phyloP scores from a whole-genome alignment of 179 eudicot species.

The Patellifolia procumbens region DNA sequence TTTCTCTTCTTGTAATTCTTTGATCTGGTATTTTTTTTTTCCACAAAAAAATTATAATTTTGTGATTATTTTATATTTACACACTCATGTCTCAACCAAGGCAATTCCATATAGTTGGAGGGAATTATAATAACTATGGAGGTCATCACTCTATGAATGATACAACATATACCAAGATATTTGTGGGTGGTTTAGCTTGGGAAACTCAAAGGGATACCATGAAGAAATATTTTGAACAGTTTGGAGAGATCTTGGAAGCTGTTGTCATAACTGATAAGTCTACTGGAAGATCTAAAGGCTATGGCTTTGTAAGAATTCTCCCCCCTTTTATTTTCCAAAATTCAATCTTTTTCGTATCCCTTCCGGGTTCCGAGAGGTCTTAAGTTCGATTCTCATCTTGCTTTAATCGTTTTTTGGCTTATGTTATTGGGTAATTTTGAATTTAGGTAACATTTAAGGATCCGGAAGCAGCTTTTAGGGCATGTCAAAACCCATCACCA shows the following conservation, averaged over 20 bases:
- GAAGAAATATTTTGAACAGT: constrained; percentile 47
- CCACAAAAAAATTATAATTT: not conserved
- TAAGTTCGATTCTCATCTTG: no score
- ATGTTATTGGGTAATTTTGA: not conserved
- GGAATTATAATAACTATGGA: constrained; percentile 21
- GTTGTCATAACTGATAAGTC: constrained; percentile 47
- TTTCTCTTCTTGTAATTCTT: not conserved
- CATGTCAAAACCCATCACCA: constrained; percentile 64
- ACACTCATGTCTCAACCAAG: constrained; percentile 26
- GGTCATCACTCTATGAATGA: constrained; percentile 24
- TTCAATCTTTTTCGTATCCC: constrained; percentile 5
- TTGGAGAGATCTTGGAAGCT: constrained; percentile 56
- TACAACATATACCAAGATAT: constrained; percentile 45
- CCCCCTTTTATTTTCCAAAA: not conserved
- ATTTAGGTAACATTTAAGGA: constrained; percentile 59
- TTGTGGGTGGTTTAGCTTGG: constrained; percentile 54
- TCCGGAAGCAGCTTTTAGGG: constrained; percentile 58
- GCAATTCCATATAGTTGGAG: constrained; percentile 28
- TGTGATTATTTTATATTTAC: not conserved
- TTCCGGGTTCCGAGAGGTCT: no score
- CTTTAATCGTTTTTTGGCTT: no score
- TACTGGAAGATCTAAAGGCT: constrained; percentile 52
- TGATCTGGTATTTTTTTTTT: not conserved
- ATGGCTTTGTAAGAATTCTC: constrained; percentile 41
- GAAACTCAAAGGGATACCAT: constrained; percentile 53